These are phyloP conservation scores for Yamadazyma dendronema DNA, from an alignment of 1,139 yeast genomes.

Conservation along the genomic window DNA sequence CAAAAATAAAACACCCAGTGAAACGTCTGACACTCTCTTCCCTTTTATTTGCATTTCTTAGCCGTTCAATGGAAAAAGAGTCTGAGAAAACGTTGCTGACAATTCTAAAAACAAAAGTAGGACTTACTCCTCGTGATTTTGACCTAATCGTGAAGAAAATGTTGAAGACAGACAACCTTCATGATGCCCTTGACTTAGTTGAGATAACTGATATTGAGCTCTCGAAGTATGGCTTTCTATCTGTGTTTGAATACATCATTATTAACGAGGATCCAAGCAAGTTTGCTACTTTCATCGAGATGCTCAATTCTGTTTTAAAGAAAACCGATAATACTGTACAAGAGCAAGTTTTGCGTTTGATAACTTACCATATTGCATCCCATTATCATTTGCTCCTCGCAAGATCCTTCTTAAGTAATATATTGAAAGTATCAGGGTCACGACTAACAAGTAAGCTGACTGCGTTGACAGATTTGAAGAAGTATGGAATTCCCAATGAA, in stretches of 20 bases:
- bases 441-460: neutral
- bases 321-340: neutral
- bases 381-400: neutral
- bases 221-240: constrained; percentile 26
- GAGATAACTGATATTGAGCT: constrained; percentile 18
- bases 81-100: constrained; percentile 31
- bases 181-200: constrained; percentile 24
- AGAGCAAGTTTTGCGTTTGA: neutral
- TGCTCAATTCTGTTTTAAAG: neutral
- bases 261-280: neutral
- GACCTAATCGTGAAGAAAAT: constrained; percentile 26
- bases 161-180: constrained; percentile 23
- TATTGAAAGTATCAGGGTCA: neutral
- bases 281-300: neutral
- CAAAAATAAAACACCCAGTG: constrained; percentile 22
- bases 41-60: constrained; percentile 30
- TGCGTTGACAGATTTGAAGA: neutral
- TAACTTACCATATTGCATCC: neutral
- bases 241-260: constrained; percentile 9
- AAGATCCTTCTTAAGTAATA: neutral
- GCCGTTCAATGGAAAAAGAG: constrained; percentile 25
- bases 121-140: constrained; percentile 27
- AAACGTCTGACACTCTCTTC: constrained; percentile 33
- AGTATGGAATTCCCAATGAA: neutral
- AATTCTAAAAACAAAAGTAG: constrained; percentile 29